Percentiles rank a stretch among this genome's conserved stretches.
These are phyloP conservation scores for Pseudophaeomoniella oleicola DNA, from an alignment of 2,329 filamentous ascomycete species.

Conservation along the genomic window DNA sequence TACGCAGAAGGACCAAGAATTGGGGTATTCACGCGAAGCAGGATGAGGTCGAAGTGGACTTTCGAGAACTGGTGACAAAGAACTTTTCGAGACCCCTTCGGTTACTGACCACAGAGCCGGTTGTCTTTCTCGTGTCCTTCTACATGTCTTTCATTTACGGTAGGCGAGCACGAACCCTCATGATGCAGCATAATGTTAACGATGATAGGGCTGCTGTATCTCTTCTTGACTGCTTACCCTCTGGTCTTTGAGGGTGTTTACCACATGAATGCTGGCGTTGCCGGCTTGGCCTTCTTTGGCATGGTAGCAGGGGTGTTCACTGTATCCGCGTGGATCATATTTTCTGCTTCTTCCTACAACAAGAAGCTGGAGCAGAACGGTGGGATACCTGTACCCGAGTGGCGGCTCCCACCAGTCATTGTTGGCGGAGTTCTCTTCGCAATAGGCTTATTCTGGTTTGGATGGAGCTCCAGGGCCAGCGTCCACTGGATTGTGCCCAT, in stretches of 20 bases:
- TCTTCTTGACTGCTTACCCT: slow-evolving; percentile 14
- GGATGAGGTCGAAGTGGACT: slow-evolving; percentile 38
- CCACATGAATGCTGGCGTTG: slow-evolving; percentile 14
- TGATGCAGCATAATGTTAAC: neutral
- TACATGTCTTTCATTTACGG: slow-evolving; percentile 20
- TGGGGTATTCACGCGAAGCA: slow-evolving; percentile 44
- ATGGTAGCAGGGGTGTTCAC: slow-evolving; percentile 17
- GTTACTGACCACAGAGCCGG: slow-evolving; percentile 25
- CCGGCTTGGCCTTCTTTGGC: slow-evolving; percentile 17
- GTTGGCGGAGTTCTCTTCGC: slow-evolving; percentile 13
- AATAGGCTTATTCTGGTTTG: slow-evolving; percentile 15
- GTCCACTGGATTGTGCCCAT: slow-evolving; percentile 23
- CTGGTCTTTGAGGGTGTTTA: slow-evolving; percentile 16
- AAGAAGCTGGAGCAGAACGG: slow-evolving; percentile 17
- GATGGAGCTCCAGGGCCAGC: slow-evolving; percentile 18
- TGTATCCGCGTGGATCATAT: slow-evolving; percentile 14
- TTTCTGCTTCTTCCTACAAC: slow-evolving; percentile 13
- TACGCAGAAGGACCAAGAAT: slow-evolving; percentile 36
- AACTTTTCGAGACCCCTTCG: slow-evolving; percentile 30
- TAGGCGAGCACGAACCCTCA: neutral
- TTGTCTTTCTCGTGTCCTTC: slow-evolving; percentile 19
- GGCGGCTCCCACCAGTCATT: slow-evolving; percentile 17
- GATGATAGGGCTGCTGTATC: slow-evolving; percentile 12
- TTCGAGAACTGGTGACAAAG: slow-evolving; percentile 30
- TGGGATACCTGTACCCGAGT: slow-evolving; percentile 17